Evolutionary conservation across 257 asterid species (phyloP).

Genomic region (Catharanthus roseus): DNA sequence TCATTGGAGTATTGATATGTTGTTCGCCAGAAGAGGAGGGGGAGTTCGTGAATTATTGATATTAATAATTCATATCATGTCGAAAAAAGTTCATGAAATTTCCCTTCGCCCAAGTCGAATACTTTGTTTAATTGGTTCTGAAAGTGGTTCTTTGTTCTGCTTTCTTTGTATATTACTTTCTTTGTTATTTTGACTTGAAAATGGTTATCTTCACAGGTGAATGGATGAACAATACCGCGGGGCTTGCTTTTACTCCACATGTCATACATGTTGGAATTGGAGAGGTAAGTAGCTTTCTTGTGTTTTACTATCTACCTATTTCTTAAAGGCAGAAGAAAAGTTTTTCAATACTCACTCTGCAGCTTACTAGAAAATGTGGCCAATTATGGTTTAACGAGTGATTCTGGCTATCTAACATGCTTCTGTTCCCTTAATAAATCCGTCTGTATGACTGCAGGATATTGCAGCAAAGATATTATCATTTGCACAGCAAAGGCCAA

Average conservation of each 20-base stretch:
- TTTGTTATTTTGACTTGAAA: neutral
- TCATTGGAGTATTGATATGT: no score
- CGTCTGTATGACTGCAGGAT: slow-evolving; percentile 44
- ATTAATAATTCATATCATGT: neutral
- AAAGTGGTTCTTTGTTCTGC: neutral
- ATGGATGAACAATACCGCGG: slow-evolving; percentile 98
- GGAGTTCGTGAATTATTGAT: neutral
- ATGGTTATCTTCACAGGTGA: slow-evolving; percentile 52
- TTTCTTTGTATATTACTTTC: neutral
- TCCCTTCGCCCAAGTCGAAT: neutral
- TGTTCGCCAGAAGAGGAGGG: no score
- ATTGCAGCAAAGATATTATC: slow-evolving; percentile 77
- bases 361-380: neutral
- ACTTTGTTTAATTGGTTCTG: neutral
- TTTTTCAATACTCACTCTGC: neutral
- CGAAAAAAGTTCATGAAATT: neutral
- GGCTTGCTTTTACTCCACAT: slow-evolving; percentile 93
- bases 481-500: slow-evolving; percentile 88
- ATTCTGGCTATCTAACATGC: neutral
- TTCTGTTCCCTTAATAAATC: neutral
- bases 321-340: neutral
- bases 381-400: neutral
- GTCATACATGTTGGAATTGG: slow-evolving; percentile 61
- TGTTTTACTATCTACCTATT: neutral
- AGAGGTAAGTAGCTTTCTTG: slow-evolving; percentile 45